Evolutionary conservation across 164 flowering plant genomes (phyloP), one percentile per base, ranked within the genome.

Genomic region (Saururus chinensis): DNA sequence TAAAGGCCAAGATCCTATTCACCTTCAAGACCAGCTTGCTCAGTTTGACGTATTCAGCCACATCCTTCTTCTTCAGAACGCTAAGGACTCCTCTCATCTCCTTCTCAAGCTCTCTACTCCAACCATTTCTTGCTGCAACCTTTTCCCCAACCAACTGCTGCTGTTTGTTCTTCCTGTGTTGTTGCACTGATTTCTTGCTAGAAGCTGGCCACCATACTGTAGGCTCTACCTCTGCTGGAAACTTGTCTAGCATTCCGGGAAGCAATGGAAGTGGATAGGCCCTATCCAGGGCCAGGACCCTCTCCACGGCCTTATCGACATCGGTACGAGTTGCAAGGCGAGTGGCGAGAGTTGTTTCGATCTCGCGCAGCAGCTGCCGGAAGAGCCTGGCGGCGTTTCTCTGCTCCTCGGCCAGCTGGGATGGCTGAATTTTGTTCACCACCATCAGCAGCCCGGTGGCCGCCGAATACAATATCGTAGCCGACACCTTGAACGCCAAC

Each of bases 341-440:
- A 1, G 77, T 40, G 19, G 78, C 63, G 1, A 86, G 61, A 0
- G 42, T 57, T 0, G 81, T 79, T 64, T 77, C 53, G 20, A 86
- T 76, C 53, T 78, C 66, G 20, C 30, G 8, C 21, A 74, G 75
- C 16, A 84, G 81, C 56, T 79, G 78, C 68, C 74, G 75, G 72
- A 82, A 86, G 72, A 82, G 52, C 60, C 89, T 78, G 0, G 77
- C 57, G 0, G 85, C 87, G 26, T 86, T 83, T 19, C 88, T 55
- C 57, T 88, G 96, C 60, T 86, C 90, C 69, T 86, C 88, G 4
- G 82, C 86, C 0, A 84, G 82, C 45, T 88, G 92, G 0, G 89
- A 84, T 0, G 92, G 96, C 56, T 88, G 91, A 62, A 85, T 78
- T 68, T 76, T 85, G 76, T 81, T 84, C 79, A 82, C 76, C 53